Percentiles rank a stretch among this genome's conserved stretches.
These are phyloP conservation scores for Hymenoscyphus fraxineus DNA, from an alignment of 2,329 filamentous ascomycete species.

Conservation along the genomic window DNA sequence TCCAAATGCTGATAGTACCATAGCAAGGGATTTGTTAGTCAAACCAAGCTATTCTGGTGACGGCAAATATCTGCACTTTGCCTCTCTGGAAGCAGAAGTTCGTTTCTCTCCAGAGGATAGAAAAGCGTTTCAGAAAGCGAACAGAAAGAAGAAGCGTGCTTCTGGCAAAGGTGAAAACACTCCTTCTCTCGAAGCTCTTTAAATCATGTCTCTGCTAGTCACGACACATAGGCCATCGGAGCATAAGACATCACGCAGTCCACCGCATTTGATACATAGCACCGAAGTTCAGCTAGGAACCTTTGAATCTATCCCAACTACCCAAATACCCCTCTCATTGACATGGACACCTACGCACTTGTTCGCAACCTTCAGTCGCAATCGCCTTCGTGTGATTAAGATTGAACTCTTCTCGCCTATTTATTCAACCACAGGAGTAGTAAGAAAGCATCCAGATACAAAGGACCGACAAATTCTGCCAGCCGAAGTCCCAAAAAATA, in stretches of 20 bases:
- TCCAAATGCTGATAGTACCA: not conserved
- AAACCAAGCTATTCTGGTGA: not conserved
- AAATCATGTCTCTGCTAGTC: not conserved
- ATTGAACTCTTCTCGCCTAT: not conserved
- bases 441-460: not conserved
- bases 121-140: not conserved
- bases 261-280: not conserved
- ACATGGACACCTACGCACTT: constrained; percentile 1
- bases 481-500: not conserved
- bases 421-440: not conserved
- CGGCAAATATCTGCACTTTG: constrained; percentile 1
- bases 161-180: not conserved
- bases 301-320: not conserved
- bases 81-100: not conserved
- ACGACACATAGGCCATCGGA: constrained; percentile 2
- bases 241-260: constrained; percentile 1
- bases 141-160: not conserved
- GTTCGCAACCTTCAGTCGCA: not conserved
- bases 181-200: not conserved
- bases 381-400: constrained; percentile 1
- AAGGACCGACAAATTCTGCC: not conserved
- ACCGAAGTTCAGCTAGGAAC: not conserved
- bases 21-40: not conserved
- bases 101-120: not conserved
- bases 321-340: not conserved